A percentile compares a stretch with the other conserved stretches of the same genome.
Evolutionary conservation across 805 yeast species (phyloP).

Genomic region (Wickerhamomyces canadensis): DNA sequence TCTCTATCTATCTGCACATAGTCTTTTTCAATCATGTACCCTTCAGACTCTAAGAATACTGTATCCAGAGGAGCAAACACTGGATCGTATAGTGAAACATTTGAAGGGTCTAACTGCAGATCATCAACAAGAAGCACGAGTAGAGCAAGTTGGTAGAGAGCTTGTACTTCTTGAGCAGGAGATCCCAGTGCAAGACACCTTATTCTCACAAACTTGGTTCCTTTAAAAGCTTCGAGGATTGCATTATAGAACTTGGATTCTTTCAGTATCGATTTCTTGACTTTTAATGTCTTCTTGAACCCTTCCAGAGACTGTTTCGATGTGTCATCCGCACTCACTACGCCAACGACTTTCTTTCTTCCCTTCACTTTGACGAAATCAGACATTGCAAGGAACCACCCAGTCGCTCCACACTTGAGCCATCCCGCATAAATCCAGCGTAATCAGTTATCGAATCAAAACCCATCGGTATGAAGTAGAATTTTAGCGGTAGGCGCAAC

Average conservation of each 20-base stretch:
- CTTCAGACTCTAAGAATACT: constrained; percentile 25
- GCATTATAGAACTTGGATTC: constrained; percentile 26
- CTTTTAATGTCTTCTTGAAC: constrained; percentile 8
- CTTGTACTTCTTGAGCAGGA: constrained; percentile 51
- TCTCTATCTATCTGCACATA: constrained; percentile 4
- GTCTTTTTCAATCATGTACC: constrained; percentile 13
- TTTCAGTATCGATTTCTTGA: constrained; percentile 19
- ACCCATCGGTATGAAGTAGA: no score
- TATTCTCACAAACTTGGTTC: constrained; percentile 26
- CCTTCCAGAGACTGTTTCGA: constrained; percentile 1
- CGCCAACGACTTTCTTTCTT: no score
- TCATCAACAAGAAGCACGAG: constrained; percentile 35
- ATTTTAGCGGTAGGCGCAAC: no score
- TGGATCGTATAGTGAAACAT: constrained; percentile 60
- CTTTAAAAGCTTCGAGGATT: constrained; percentile 16
- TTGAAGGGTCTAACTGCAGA: constrained; percentile 14
- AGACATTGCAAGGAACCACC: no score
- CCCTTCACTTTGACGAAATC: no score
- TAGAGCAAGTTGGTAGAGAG: constrained; percentile 63
- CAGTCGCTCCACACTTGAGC: no score
- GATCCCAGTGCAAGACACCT: constrained; percentile 73
- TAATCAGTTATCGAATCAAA: no score
- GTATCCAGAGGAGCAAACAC: constrained; percentile 45
- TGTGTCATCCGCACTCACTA: background rate
- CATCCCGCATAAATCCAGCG: no score